A percentile compares a stretch with the other conserved stretches of the same genome.
phyloP scores from a whole-genome alignment of 2,329 filamentous ascomycete genomes.

The Neofusicoccum parvum region DNA sequence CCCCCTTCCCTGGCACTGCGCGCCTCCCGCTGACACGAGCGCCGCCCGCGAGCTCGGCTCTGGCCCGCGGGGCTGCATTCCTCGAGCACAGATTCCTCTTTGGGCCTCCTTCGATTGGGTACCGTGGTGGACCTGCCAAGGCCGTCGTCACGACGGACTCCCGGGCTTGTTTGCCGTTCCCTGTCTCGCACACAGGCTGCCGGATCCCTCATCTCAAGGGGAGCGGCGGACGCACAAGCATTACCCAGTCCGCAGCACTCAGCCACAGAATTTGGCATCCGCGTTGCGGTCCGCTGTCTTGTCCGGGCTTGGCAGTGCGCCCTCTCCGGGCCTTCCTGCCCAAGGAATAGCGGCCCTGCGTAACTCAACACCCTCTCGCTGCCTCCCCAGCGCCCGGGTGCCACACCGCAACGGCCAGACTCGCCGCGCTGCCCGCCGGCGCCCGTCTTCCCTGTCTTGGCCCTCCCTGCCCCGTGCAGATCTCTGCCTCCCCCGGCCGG shows the following conservation, averaged over 20 bases:
- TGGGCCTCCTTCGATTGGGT: neutral
- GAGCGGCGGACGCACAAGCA: conserved; percentile 1
- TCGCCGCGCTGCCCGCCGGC: no score
- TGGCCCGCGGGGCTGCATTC: neutral
- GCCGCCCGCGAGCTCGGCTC: neutral
- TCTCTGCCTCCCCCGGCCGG: neutral
- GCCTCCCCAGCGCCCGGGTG: neutral
- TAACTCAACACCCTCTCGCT: conserved; percentile 12
- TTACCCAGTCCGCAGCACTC: conserved; percentile 12
- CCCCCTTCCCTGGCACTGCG: neutral
- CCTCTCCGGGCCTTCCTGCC: conserved; percentile 13
- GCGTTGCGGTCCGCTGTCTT: conserved; percentile 21
- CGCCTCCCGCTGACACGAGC: neutral
- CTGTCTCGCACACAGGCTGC: neutral
- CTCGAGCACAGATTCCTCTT: neutral
- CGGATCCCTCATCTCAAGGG: conserved; percentile 3
- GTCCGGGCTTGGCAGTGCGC: conserved; percentile 16
- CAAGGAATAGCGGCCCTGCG: conserved; percentile 12
- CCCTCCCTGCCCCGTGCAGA: neutral
- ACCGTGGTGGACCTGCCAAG: neutral
- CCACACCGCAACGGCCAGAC: neutral
- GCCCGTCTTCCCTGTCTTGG: neutral
- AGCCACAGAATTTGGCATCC: conserved; percentile 22
- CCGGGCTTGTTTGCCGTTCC: neutral
- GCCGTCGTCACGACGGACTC: neutral